A percentile compares a stretch with the other conserved stretches of the same genome.
These are phyloP conservation scores for Penicillium verrucosum DNA, from an alignment of 2,329 filamentous ascomycete genomes.

Conservation along the genomic window DNA sequence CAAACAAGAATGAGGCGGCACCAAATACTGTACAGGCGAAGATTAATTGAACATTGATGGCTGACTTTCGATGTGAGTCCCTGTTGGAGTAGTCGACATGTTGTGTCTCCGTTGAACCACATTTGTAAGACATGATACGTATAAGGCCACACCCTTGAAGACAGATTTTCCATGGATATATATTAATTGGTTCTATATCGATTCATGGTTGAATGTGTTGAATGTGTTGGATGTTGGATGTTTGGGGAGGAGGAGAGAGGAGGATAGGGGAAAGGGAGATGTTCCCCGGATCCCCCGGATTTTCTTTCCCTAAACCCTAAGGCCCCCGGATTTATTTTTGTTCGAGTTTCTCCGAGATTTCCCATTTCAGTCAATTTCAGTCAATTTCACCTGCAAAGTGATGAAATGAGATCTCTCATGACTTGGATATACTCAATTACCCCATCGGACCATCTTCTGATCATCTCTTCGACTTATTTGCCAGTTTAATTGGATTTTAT, in stretches of 20 bases:
- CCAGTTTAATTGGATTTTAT: too few species aligned
- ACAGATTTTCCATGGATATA: neutral
- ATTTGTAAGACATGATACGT: constrained; percentile 4
- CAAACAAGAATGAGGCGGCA: constrained; percentile 34
- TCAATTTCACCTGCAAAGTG: too few species aligned
- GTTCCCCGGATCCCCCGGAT: constrained; percentile 1
- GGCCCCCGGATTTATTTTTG: neutral
- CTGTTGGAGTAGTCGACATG: constrained; percentile 15
- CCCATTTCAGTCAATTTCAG: neutral
- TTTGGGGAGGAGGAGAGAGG: too few species aligned
- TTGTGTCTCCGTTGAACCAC: constrained; percentile 16
- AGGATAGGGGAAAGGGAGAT: neutral
- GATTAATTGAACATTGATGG: constrained; percentile 27
- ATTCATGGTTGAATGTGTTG: neutral
- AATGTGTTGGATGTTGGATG: too few species aligned
- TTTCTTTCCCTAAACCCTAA: constrained; percentile 1
- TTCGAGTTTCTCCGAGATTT: constrained; percentile 20
- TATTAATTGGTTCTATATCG: neutral
- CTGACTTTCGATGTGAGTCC: constrained; percentile 8
- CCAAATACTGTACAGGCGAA: constrained; percentile 30
- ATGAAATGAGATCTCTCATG: neutral
- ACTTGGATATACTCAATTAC: neutral
- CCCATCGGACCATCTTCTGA: neutral
- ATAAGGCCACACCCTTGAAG: neutral
- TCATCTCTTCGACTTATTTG: neutral